phyloP scores from a whole-genome alignment of 805 yeast species.

The Lipomyces anomalus region DNA sequence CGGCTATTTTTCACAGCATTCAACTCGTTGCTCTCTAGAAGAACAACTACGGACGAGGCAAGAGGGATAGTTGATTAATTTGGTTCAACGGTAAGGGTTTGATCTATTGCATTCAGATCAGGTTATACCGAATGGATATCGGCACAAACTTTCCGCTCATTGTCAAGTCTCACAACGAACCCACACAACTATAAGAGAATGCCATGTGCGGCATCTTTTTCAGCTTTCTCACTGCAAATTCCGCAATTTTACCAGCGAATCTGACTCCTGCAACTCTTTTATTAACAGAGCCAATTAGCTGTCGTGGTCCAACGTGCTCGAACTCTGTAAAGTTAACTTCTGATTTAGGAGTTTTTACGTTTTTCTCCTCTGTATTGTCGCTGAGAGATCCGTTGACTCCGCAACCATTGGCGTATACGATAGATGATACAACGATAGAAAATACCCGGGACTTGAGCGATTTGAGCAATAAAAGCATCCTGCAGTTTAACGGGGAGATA shows the following conservation, averaged over 20 bases:
- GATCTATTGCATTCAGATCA: too few relatives aligned
- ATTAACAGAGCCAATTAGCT: conserved; percentile 3
- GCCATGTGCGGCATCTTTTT: conserved; percentile 34
- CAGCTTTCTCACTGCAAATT: conserved; percentile 12
- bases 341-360: conserved; percentile 1
- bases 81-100: too few relatives aligned
- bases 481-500: conserved; percentile 90
- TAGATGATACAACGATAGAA: too few relatives aligned
- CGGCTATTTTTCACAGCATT: too few relatives aligned
- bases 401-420: conserved; percentile 54
- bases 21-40: too few relatives aligned
- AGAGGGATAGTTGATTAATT: too few relatives aligned
- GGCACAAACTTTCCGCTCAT: too few relatives aligned
- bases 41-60: too few relatives aligned
- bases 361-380: conserved; percentile 70
- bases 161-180: too few relatives aligned
- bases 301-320: conserved; percentile 31
- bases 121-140: too few relatives aligned
- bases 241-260: neutral
- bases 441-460: too few relatives aligned
- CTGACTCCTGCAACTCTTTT: conserved; percentile 2
- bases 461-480: too few relatives aligned
- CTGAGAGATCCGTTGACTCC: conserved; percentile 67
- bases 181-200: neutral
- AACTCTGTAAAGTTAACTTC: conserved; percentile 1